Evolutionary conservation across 495 filamentous ascomycete species (phyloP).

Genomic region (Penicillium taxi): DNA sequence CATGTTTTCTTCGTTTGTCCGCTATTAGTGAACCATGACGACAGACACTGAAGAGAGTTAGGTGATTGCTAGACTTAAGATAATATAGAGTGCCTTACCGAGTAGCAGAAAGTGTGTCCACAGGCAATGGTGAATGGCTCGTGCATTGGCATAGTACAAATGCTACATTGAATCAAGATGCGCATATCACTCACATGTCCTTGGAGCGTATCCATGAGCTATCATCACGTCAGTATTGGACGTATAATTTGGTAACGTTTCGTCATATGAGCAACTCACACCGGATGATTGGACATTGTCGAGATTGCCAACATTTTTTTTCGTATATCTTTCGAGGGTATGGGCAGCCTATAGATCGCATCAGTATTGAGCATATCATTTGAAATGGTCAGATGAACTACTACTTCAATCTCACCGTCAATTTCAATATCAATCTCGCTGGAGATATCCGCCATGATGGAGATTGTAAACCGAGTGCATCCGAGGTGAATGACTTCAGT

Average conservation of each 20-base stretch:
- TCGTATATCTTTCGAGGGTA: no score
- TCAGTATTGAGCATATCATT: no score
- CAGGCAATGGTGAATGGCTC: conserved; percentile 66
- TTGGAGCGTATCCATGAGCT: conserved; percentile 43
- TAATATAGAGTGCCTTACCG: conserved; percentile 32
- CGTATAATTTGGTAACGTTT: no score
- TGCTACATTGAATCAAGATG: conserved; percentile 52
- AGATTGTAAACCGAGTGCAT: no score
- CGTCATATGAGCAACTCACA: conserved; percentile 26
- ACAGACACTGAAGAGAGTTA: conserved; percentile 46
- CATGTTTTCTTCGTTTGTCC: conserved; percentile 58
- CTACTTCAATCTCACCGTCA: conserved; percentile 6
- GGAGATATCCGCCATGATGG: no score
- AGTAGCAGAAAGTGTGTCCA: conserved; percentile 71
- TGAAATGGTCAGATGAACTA: not conserved
- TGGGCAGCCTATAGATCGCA: no score
- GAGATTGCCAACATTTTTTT: no score
- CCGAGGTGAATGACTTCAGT: no score
- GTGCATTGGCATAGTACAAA: conserved; percentile 62
- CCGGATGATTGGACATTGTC: conserved; percentile 29
- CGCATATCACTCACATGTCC: conserved; percentile 45
- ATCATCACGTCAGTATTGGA: conserved; percentile 11
- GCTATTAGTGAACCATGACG: conserved; percentile 57
- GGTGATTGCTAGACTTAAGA: not conserved
- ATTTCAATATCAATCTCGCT: no score